Evolutionary conservation across 495 filamentous ascomycete genomes (phyloP).

Genomic region (Lasiosphaeria ovina): DNA sequence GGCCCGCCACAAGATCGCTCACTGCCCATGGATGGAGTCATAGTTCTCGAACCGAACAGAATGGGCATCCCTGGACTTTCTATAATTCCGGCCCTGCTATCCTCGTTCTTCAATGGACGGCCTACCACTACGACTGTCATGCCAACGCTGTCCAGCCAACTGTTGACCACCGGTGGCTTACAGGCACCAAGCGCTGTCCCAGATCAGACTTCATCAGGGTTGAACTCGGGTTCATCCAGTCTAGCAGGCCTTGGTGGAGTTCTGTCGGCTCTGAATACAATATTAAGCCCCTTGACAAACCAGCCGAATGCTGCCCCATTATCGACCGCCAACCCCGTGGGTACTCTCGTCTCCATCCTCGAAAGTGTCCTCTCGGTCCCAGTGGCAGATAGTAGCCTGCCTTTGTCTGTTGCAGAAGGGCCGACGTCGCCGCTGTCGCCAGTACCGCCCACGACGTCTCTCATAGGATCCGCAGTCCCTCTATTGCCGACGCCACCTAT

Average conservation of each 20-base stretch:
- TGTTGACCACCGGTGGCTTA: background rate
- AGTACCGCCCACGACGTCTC: conserved; percentile 6
- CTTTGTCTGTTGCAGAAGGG: background rate
- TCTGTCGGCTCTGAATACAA: background rate
- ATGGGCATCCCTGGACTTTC: conserved; percentile 15
- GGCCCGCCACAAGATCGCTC: background rate
- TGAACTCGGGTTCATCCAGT: background rate
- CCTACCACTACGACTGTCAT: conserved; percentile 3
- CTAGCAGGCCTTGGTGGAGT: background rate
- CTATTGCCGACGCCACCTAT: conserved; percentile 8
- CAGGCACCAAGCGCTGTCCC: background rate
- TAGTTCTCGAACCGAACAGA: conserved; percentile 7
- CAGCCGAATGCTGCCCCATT: background rate
- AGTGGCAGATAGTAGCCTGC: background rate
- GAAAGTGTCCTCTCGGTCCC: conserved; percentile 7
- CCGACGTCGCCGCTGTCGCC: conserved; percentile 2
- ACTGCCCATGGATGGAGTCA: background rate
- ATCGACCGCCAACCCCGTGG: background rate
- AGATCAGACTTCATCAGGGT: no score
- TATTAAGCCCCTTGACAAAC: conserved; percentile 5
- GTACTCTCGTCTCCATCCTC: conserved; percentile 8
- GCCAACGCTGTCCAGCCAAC: background rate
- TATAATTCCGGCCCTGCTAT: conserved; percentile 9
- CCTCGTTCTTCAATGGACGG: conserved; percentile 12
- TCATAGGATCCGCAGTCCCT: background rate